Evolutionary conservation across 805 yeast species (phyloP).

Genomic region (Hagleromyces aurorensis): DNA sequence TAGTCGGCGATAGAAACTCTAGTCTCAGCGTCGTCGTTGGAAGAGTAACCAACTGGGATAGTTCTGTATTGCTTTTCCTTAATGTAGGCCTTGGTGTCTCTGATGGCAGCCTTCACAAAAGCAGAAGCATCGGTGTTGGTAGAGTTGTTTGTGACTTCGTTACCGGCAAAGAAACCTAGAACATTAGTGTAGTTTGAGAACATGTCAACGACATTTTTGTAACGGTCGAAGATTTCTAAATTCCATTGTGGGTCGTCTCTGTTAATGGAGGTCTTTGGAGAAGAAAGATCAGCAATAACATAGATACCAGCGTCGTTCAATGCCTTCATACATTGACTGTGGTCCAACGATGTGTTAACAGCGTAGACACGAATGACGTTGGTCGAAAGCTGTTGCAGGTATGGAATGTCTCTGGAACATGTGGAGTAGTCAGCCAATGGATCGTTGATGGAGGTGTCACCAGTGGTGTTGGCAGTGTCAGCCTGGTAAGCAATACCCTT

Average conservation of each 20-base stretch:
- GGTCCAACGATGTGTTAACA: conserved; percentile 54
- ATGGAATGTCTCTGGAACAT: conserved; percentile 71
- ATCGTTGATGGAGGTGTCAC: conserved; percentile 46
- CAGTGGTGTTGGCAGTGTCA: conserved; percentile 45
- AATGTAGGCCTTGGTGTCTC: conserved; percentile 70
- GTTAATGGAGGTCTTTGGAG: conserved; percentile 56
- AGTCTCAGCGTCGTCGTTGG: conserved; percentile 64
- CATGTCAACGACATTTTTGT: conserved; percentile 59
- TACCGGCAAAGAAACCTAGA: conserved; percentile 81
- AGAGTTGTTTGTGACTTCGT: conserved; percentile 65
- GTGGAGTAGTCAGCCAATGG: conserved; percentile 56
- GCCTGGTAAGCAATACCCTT: conserved; percentile 78
- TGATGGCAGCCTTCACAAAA: conserved; percentile 73
- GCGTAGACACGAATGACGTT: conserved; percentile 75
- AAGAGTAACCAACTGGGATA: conserved; percentile 78
- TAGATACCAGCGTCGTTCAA: conserved; percentile 71
- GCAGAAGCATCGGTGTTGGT: conserved; percentile 70
- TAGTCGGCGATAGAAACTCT: conserved; percentile 65
- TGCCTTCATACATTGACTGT: conserved; percentile 57
- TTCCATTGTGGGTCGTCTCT: conserved; percentile 59
- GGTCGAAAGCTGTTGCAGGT: conserved; percentile 51
- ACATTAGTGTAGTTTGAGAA: conserved; percentile 65
- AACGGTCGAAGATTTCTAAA: conserved; percentile 54
- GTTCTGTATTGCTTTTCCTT: conserved; percentile 49
- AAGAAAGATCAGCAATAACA: conserved; percentile 70